These are phyloP conservation scores for Zea luxurians DNA, from an alignment of 176 grass and related monocot species.

Conservation along the genomic window DNA sequence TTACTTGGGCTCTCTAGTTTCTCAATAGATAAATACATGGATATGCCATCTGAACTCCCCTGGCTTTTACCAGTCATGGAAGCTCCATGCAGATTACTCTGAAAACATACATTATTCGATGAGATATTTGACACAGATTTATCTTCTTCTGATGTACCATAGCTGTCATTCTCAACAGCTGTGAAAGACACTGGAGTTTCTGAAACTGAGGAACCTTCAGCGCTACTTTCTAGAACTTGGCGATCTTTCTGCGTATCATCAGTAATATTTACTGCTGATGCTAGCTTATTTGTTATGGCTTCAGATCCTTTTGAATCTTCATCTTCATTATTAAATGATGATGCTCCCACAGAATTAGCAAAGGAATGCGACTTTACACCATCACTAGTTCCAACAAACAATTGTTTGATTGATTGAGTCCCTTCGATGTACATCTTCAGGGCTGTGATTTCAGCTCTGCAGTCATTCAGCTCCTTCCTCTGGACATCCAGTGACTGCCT, in stretches of 20 bases:
- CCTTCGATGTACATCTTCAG: constrained; percentile 99
- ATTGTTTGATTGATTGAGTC: constrained; percentile 62
- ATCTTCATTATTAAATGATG: constrained; percentile 39
- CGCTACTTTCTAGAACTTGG: constrained; percentile 33
- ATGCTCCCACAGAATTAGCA: constrained; percentile 44
- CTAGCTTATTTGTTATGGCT: constrained; percentile 39
- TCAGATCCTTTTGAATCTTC: constrained; percentile 42
- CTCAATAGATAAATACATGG: constrained; percentile 43
- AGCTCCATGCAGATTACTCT: constrained; percentile 43
- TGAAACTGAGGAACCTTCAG: constrained; percentile 30
- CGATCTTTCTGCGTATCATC: constrained; percentile 35
- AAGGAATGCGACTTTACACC: constrained; percentile 28
- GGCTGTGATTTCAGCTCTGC: constrained; percentile 91
- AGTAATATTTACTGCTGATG: constrained; percentile 16
- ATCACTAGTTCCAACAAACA: constrained; percentile 39
- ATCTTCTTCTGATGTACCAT: constrained; percentile 41
- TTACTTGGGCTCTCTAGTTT: constrained; percentile 66
- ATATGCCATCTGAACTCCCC: constrained; percentile 41
- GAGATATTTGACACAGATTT: constrained; percentile 29
- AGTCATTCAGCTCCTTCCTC: constrained; percentile 85
- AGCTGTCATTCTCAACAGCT: constrained; percentile 39
- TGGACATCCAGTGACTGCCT: constrained; percentile 77
- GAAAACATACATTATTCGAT: constrained; percentile 21
- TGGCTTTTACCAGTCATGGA: constrained; percentile 52
- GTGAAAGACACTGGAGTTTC: constrained; percentile 44